Evolutionary conservation across 305 asterid genomes (phyloP).

Genomic region (Caryopteris hybrid): DNA sequence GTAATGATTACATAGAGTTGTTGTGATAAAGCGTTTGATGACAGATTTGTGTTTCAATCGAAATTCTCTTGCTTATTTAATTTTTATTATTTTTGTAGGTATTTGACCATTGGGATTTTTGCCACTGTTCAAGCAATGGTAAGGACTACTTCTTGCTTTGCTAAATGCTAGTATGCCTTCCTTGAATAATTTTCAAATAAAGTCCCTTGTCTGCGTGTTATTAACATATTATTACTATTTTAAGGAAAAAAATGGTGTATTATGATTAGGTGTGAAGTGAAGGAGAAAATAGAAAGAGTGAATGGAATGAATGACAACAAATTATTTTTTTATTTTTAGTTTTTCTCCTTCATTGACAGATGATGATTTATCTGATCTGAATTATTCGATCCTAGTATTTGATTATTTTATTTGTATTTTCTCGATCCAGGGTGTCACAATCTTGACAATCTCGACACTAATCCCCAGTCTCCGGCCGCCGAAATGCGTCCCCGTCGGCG

Average conservation of each 20-base stretch:
- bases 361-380: background rate
- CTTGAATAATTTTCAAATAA: background rate
- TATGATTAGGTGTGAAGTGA: too few relatives aligned
- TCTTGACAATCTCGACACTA: constrained; percentile 65
- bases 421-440: constrained; percentile 59
- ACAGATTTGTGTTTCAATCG: background rate
- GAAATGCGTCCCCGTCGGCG: constrained; percentile 45
- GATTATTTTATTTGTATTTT: background rate
- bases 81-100: constrained; percentile 32
- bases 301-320: too few relatives aligned
- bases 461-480: constrained; percentile 74
- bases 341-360: background rate
- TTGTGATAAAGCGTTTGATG: background rate
- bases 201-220: background rate
- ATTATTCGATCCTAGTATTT: background rate
- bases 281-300: too few relatives aligned
- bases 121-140: constrained; percentile 74
- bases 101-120: constrained; percentile 67
- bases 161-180: too few relatives aligned
- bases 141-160: background rate
- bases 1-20: background rate
- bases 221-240: background rate
- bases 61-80: background rate
- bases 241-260: too few relatives aligned
- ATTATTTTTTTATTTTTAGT: background rate